Base-by-base conservation (phyloP, 345 rosid species). In the Schrenkiella parvula region DNA sequence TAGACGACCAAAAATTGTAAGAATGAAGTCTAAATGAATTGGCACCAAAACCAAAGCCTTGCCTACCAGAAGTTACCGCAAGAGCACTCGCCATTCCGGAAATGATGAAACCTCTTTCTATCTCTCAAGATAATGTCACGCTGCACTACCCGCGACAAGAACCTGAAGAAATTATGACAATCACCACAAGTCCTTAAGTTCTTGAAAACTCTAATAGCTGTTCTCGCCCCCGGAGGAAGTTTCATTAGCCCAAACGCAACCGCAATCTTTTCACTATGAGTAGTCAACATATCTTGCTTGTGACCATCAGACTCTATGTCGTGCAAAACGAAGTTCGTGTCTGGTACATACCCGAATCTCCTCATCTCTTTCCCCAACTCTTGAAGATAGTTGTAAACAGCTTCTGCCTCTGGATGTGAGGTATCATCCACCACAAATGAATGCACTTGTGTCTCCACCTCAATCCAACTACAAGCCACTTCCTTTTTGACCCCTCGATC, bases 101-200 rank as follows among this genome's bases (percentile, higher is more conserved):
- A 78, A 78, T 69, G 81, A 63, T 78, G 81, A 63, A 78, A 78
- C 56, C 81, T 73, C 79, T 78, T 73, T 52, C 71, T 69, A 25
- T 78, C 79, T 73, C 79, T 78, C 71, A 78, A 50, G 3, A 78
- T 37, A 41, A 78, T 78, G 4, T 73, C 78, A 68, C 81, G 70
- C 41, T 41, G 66, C 66, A 73, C 71, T 19, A 78, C 19, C 22
- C 39, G 10, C 19, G 79, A 78, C 79, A 78, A 68, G 39, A 56
- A 48, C 50, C 28, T 64, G 42, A 73, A 73, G 62, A 74, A 74
- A 32, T 54, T 78, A 62, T 73, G 81, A 57, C 81, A 78, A 50
- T 73, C 81, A 11, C 81, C 81, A 42, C 81, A 78, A 55, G 78
- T 78, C 54, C 81, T 78, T 21, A 73, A 64, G 68, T 78, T 78